Evolutionary conservation across 495 filamentous ascomycete genomes (phyloP), one percentile per base, ranked within the genome.

Genomic region (Aspergillus diversus): DNA sequence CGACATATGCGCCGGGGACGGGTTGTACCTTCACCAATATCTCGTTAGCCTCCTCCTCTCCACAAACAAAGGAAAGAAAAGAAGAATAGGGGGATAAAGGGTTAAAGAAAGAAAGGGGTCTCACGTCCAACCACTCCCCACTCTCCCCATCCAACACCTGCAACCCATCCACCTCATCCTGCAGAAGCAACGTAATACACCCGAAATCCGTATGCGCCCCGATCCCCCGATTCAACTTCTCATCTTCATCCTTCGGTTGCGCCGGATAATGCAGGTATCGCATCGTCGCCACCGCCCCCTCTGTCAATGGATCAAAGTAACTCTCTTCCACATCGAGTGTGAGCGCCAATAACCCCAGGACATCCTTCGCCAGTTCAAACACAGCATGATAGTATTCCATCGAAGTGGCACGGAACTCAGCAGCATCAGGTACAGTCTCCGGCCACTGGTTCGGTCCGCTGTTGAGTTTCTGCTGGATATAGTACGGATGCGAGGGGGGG

Each of bases 381-480:
- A 75, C 71, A 0, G 69, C 63, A 74, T 75, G 65, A 55, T 83
- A 80, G 66, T 85, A 84, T 46, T 79, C 77, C 76, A 80, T 80
- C 13, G 79, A 75, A 0, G 81, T 81, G 5, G 61, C 64, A 33
- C 71, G 73, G 63, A 85, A 86, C 4, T 80, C 73, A 3, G 77
- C 73, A 9, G 63, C 63, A 33, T 76, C 70, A 7, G 77, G 65
- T 7, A 86, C 71, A 9, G 63, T 67, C 31, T 73, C 63, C 0
- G 81, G 81, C 80, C 81, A 84, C 60, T 82, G 72, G 61, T 83
- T 84, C 6, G 83, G 82, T 1, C 80, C 78, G 37, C 71, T 73
- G 62, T 73, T 77, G n/a, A 77, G 51, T 35, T 73, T 73, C 54
- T 71, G 68, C 39, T 71, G 55, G 0, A 73, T 4, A 15, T 76